Base-by-base conservation (phyloP, 2,329 filamentous ascomycete genomes). In the Triangularia setosa region DNA sequence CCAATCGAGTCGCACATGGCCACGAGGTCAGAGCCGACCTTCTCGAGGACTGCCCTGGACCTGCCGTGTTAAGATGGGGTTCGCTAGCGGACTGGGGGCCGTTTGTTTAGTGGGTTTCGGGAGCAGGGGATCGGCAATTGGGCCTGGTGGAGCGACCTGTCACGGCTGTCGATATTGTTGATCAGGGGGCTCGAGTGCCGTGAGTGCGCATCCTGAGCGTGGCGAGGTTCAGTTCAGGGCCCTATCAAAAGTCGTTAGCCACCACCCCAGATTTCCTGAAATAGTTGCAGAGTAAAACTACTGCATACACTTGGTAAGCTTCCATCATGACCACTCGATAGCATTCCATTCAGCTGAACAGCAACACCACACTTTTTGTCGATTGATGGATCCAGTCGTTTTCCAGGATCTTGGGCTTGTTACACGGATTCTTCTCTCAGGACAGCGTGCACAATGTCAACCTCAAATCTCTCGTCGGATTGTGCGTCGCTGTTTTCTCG, bases 1-100 rank as follows among this genome's bases (percentile, higher is more conserved):
- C 67, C 69, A 68, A 67, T 66, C 35, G 65, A 21, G 56, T 58
- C 27, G 28, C 64, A 64, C 61, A 64, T 58, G 55, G 28, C 40
- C 62, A 57, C 61, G 28, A 44, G 35, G 40, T 40, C 25, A 18
- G 44, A 58, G 28, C 48, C 35, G 14, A 44, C 9, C 4, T 9
- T 48, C 40, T 54, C 6, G 56, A 57, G 44, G 59, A 33, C 9
- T 40, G 28, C 28, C 28, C 11, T 33, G 30, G 30, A 12, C 30
- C 9, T 12, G 30, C 14, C 30, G 30, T 33, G 30, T 12, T 33
- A 12, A 33, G 30, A 12, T 33, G 27, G 11, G 27, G 11, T 27
- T 21, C 23, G 44, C 44, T 53, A n/a, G 58, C 35, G 58, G 8
- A 21, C 40, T 60, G 58, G 33, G 40, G 44, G 44, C 55, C 25